Base-by-base conservation (phyloP, 441 rosid species). In the Gossypium trilobum region DNA sequence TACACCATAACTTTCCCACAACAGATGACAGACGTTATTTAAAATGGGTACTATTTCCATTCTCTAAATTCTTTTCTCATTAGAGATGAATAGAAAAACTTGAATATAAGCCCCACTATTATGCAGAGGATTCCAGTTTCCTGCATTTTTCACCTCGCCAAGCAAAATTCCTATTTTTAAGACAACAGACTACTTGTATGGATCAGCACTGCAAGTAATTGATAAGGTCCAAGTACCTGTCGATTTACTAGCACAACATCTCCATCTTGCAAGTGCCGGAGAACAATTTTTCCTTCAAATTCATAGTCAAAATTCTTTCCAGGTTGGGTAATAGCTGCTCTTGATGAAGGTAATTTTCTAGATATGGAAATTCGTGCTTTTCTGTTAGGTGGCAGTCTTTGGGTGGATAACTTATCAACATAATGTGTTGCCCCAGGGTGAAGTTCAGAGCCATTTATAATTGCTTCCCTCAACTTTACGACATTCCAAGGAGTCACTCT, bases 381-480 rank as follows among this genome's bases (percentile, higher is more conserved):
- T 77, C 74, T 77, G 60, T 23, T 74, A 9, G 73, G 29, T 25
- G 96, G 92, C 73, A 95, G 81, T 72, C 48, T 87, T 71, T 78
- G 78, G 44, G 85, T 82, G 71, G 88, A 80, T 70, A 78, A 60
- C 81, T 83, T 90, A 85, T 95, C 99, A 75, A 89, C 70, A 82
- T 89, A 95, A 73, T 89, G 91, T 17, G 91, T 90, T 54, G 99
- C 99, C 74, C 99, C 99, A 23, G 98, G 99, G 80, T 93, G 91
- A 76, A 80, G 57, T 42, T 90, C 91, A 75, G 99, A 71, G 8
- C 99, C 99, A 82, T 95, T 95, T 75, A 91, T 79, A 60, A 93
- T 85, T 68, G 95, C 92, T 42, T 82, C 85, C 80, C 97, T 88
- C 89, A 95, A 80, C 81, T 83, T 89, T 25, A 72, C 74, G 61